These are phyloP conservation scores for Ophiostoma pallidulum DNA, from an alignment of 2,329 filamentous ascomycete species.

Conservation along the genomic window DNA sequence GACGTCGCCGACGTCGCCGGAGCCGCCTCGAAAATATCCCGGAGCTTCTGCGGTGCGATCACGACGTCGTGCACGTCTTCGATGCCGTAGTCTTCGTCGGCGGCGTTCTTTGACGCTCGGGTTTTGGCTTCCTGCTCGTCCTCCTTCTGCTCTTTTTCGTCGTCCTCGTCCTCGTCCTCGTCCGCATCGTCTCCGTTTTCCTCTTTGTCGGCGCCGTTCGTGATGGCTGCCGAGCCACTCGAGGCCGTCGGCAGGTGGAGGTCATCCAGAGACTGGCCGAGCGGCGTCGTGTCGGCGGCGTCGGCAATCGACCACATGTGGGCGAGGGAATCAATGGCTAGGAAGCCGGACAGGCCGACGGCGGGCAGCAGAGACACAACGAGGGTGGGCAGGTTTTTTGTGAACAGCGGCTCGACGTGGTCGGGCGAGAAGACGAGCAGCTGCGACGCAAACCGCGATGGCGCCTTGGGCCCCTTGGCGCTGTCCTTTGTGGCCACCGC, in stretches of 20 bases:
- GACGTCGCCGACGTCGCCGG: slow-evolving; percentile 61
- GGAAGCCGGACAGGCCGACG: slow-evolving; percentile 58
- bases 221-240: slow-evolving; percentile 32
- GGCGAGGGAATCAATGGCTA: slow-evolving; percentile 66
- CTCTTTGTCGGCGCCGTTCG: slow-evolving; percentile 19
- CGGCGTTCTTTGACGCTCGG: no score
- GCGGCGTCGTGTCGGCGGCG: slow-evolving; percentile 44
- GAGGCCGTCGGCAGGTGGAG: slow-evolving; percentile 34
- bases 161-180: slow-evolving; percentile 22
- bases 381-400: slow-evolving; percentile 45
- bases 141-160: slow-evolving; percentile 32
- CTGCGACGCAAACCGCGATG: slow-evolving; percentile 35
- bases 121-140: slow-evolving; percentile 36
- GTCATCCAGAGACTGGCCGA: slow-evolving; percentile 47
- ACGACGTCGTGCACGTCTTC: slow-evolving; percentile 46
- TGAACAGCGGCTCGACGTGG: slow-evolving; percentile 47
- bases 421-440: slow-evolving; percentile 57
- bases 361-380: slow-evolving; percentile 60
- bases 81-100: slow-evolving; percentile 23
- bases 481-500: neutral
- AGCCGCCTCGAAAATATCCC: slow-evolving; percentile 60
- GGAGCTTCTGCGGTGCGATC: slow-evolving; percentile 57
- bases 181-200: slow-evolving; percentile 19
- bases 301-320: slow-evolving; percentile 57
- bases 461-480: neutral